Evolutionary conservation across 2,329 filamentous ascomycete genomes (phyloP).

Genomic region (Cytospora schulzeri): DNA sequence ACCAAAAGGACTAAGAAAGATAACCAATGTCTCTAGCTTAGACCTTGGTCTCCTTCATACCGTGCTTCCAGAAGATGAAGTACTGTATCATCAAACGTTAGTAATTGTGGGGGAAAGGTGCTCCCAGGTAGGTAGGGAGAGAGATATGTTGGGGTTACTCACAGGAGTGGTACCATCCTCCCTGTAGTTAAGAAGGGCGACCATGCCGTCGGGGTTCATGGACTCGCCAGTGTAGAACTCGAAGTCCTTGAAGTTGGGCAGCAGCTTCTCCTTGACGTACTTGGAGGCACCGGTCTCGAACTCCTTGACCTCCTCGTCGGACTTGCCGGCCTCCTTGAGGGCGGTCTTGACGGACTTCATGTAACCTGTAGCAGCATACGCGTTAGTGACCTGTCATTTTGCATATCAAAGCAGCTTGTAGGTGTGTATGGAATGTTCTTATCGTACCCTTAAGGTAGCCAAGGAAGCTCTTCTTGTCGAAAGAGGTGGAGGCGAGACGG

Average conservation of each 20-base stretch:
- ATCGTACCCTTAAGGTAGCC: constrained; percentile 78
- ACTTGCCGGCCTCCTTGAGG: constrained; percentile 60
- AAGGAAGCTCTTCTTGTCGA: constrained; percentile 89
- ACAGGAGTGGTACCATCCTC: constrained; percentile 78
- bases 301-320: constrained; percentile 67
- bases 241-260: constrained; percentile 89
- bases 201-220: constrained; percentile 93
- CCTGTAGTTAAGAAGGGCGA: constrained; percentile 94
- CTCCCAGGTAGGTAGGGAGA: not conserved
- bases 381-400: constrained; percentile 15
- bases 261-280: constrained; percentile 81
- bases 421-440: constrained; percentile 2
- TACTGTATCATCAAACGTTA: constrained; percentile 46
- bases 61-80: constrained; percentile 93
- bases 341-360: constrained; percentile 83
- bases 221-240: constrained; percentile 92
- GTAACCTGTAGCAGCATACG: constrained; percentile 58
- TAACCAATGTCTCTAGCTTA: constrained; percentile 50
- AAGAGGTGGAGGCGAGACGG: constrained; percentile 75
- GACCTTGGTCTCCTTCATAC: constrained; percentile 86
- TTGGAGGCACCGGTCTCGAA: constrained; percentile 77
- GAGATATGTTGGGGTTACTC: not conserved
- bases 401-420: not conserved
- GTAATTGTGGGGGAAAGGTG: not conserved
- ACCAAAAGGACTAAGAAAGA: constrained; percentile 9